Base-by-base conservation (phyloP, 441 rosid species). In the Heliophila coronopifolia region DNA sequence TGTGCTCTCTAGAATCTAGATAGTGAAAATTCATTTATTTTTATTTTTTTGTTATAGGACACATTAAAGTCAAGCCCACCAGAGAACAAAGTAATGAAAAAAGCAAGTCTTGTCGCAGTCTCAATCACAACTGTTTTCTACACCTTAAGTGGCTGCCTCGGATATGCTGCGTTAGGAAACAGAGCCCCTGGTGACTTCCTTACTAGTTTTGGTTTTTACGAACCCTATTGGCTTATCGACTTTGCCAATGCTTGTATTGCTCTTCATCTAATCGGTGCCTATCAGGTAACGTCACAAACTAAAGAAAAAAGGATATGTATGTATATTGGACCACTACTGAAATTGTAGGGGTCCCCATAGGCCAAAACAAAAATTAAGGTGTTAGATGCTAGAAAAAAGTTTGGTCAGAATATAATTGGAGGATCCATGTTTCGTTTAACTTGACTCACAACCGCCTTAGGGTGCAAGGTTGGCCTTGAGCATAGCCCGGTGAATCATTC, bases 221-320 rank as follows among this genome's bases (percentile, higher is more conserved):
- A 80, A 15, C 83, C 91, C 19, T 79, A 46, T 50, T 83, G 84
- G 86, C 82, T 83, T 11, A 6, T 80, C 3, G 86, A 77, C 61
- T 27, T 83, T 5, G 91, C 75, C 3, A 83, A 77, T 47, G 34
- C 72, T 3, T 72, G 73, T 73, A 71, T 79, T 12, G 76, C 73
- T 40, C 23, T 80, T 7, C 91, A 83, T 50, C 54, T 65, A 1
- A 44, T 79, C 1, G 90, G 83, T 35, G 90, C 86, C 30, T 82
- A 79, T 48, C 86, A 80, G 74, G 86, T 77, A 50, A 22, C n/a
- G n/a, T n/a, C n/a, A n/a, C n/a, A n/a, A n/a, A n/a, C n/a, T n/a
- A n/a, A n/a, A n/a, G n/a, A n/a, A n/a, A n/a, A n/a, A n/a, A n/a
- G n/a, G n/a, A n/a, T n/a, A n/a, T n/a, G n/a, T n/a, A n/a, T n/a